These are phyloP conservation scores for Fusarium concolor DNA, from an alignment of 2,329 filamentous ascomycete species.

Conservation along the genomic window DNA sequence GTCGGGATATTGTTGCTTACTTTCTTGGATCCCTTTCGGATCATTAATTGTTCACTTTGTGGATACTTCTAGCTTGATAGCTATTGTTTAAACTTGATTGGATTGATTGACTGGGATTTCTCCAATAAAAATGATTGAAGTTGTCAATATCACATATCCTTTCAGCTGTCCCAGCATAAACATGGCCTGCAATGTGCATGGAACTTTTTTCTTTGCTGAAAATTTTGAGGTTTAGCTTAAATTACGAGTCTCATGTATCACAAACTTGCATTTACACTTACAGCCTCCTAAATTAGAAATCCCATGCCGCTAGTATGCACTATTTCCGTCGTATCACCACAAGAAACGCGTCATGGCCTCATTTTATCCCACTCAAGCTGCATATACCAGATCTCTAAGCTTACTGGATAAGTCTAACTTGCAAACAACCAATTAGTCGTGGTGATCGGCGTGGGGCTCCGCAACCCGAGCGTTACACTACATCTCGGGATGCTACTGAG, in stretches of 20 bases:
- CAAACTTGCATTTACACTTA: neutral
- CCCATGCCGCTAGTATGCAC: neutral
- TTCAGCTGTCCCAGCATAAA: neutral
- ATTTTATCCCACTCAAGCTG: neutral
- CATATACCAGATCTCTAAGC: neutral
- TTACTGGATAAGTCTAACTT: neutral
- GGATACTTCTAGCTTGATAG: neutral
- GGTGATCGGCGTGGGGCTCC: neutral
- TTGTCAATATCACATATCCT: neutral
- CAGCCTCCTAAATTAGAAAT: slow-evolving; percentile 2
- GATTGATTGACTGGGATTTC: neutral
- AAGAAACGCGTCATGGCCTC: neutral
- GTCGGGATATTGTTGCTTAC: slow-evolving; percentile 11
- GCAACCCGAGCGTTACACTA: slow-evolving; percentile 25
- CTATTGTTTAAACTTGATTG: slow-evolving; percentile 1
- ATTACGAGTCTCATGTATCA: slow-evolving; percentile 1
- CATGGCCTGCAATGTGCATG: neutral
- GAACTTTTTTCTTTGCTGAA: neutral
- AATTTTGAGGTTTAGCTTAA: neutral
- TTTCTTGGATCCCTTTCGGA: slow-evolving; percentile 11
- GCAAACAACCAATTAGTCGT: neutral
- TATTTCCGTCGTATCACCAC: neutral
- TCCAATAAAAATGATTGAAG: neutral
- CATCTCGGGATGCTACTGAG: slow-evolving; percentile 7
- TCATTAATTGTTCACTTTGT: neutral